Conservation (phyloP, 768 basidiomycete genomes). For the Collybiopsis luxurians region DNA sequence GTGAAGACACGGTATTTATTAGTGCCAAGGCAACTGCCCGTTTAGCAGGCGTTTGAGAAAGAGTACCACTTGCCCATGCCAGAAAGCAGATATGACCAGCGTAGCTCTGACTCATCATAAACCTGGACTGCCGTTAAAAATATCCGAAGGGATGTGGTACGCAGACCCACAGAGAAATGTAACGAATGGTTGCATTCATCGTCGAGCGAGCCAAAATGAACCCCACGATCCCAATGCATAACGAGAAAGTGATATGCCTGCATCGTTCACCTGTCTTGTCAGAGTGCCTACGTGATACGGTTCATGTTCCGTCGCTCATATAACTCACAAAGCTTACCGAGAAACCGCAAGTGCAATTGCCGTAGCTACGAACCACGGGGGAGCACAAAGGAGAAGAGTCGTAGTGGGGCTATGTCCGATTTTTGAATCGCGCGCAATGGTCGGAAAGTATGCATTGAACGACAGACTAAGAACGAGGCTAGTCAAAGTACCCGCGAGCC, state of each 20-base stretch:
- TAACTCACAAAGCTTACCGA: slow-evolving; percentile 43
- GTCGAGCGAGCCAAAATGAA: slow-evolving; percentile 65
- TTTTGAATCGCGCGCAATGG: slow-evolving; percentile 41
- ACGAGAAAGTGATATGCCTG: slow-evolving; percentile 55
- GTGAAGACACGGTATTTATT: slow-evolving; percentile 77
- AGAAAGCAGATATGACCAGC: slow-evolving; percentile 67
- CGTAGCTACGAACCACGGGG: slow-evolving; percentile 68
- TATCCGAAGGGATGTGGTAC: not conserved
- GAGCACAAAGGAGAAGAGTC: slow-evolving; percentile 58
- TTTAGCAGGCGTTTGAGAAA: slow-evolving; percentile 72
- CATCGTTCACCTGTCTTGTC: slow-evolving; percentile 71
- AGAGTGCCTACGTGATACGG: slow-evolving; percentile 74
- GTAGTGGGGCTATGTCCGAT: slow-evolving; percentile 47
- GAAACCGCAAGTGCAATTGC: slow-evolving; percentile 51
- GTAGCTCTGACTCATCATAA: slow-evolving; percentile 75
- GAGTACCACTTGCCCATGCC: slow-evolving; percentile 50
- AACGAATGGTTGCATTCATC: slow-evolving; percentile 59
- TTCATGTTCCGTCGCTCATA: no score
- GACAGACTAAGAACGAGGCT: slow-evolving; percentile 43
- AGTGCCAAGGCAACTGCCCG: slow-evolving; percentile 84
- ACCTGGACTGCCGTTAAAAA: slow-evolving; percentile 37
- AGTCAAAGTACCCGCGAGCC: slow-evolving; percentile 49
- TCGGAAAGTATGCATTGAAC: slow-evolving; percentile 60
- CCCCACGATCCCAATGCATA: slow-evolving; percentile 61
- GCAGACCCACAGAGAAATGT: slow-evolving; percentile 55